Percentiles rank a stretch among this genome's conserved stretches.
These are phyloP conservation scores for Raffaelea albimanens DNA, from an alignment of 2,329 filamentous ascomycete species.

Conservation along the genomic window DNA sequence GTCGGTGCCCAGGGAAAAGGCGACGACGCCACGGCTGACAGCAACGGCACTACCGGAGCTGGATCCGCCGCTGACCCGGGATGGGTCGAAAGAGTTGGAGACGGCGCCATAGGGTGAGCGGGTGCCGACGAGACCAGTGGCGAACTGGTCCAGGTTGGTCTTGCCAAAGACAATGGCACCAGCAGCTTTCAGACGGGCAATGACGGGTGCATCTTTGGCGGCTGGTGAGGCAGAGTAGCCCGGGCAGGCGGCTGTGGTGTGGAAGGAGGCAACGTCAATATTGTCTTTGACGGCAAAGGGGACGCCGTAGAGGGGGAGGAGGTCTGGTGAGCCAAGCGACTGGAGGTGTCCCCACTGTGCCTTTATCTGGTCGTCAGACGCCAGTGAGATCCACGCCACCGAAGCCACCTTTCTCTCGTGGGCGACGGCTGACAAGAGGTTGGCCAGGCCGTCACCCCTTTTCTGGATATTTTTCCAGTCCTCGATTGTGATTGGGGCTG, in stretches of 20 bases:
- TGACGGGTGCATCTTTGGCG: slow-evolving; percentile 35
- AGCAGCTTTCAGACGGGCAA: slow-evolving; percentile 37
- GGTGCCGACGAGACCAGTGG: slow-evolving; percentile 22
- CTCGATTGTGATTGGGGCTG: not conserved
- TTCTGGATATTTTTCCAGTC: not conserved
- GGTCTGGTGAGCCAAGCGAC: not conserved
- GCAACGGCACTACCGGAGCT: slow-evolving; percentile 21
- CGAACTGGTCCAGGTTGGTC: slow-evolving; percentile 51
- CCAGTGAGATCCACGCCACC: not conserved
- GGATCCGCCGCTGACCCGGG: not conserved
- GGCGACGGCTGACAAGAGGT: not conserved
- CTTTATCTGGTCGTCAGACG: not conserved
- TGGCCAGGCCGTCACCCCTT: not conserved
- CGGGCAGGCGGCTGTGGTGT: slow-evolving; percentile 43
- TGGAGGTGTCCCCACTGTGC: not conserved
- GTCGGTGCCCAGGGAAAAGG: slow-evolving; percentile 47
- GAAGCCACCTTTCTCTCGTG: not conserved
- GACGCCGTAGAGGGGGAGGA: slow-evolving; percentile 43
- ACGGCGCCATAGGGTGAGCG: not conserved
- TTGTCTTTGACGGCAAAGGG: slow-evolving; percentile 50
- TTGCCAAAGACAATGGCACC: slow-evolving; percentile 51
- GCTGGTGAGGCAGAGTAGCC: slow-evolving; percentile 21
- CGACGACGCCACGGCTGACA: slow-evolving; percentile 41
- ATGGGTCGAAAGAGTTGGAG: not conserved
- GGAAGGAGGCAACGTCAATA: slow-evolving; percentile 40